A percentile compares a stretch with the other conserved stretches of the same genome.
phyloP scores from a whole-genome alignment of 2,329 filamentous ascomycete genomes.

The Amylocarpus encephaloides region DNA sequence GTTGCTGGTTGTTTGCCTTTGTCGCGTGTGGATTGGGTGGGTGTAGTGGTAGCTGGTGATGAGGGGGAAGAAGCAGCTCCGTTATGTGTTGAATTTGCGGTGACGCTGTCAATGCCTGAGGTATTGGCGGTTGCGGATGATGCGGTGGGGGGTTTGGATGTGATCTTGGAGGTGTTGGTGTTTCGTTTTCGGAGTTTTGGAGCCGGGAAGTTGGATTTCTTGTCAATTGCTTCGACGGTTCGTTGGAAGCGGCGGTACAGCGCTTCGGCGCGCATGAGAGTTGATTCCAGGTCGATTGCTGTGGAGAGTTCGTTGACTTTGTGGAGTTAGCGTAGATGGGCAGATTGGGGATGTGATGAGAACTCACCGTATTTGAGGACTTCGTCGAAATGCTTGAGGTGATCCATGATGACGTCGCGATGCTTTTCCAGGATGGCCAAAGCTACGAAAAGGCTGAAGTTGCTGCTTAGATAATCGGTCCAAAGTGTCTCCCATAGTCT shows the following conservation, averaged over 20 bases:
- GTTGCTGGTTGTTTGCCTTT: constrained; percentile 16
- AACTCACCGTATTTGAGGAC: constrained; percentile 86
- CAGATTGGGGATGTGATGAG: not conserved
- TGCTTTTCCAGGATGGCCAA: constrained; percentile 94
- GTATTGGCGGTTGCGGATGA: constrained; percentile 15
- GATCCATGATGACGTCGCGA: constrained; percentile 90
- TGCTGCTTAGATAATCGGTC: constrained; percentile 85
- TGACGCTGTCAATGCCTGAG: constrained; percentile 33
- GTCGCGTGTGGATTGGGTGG: not conserved
- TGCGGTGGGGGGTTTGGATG: constrained; percentile 1
- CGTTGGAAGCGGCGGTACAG: constrained; percentile 85
- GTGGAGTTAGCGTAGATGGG: not conserved
- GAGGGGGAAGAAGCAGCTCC: constrained; percentile 13
- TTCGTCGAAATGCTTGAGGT: constrained; percentile 91
- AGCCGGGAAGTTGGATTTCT: constrained; percentile 76
- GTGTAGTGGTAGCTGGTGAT: not conserved
- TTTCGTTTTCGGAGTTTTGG: constrained; percentile 35
- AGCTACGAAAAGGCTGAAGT: constrained; percentile 92
- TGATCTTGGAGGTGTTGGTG: not conserved
- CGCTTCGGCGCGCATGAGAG: constrained; percentile 78
- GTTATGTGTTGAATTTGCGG: constrained; percentile 23
- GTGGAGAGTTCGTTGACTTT: constrained; percentile 90
- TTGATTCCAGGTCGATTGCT: constrained; percentile 84
- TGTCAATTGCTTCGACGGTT: constrained; percentile 85
- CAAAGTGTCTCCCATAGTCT: constrained; percentile 88